A percentile compares a stretch with the other conserved stretches of the same genome.
These are phyloP conservation scores for Colletotrichum sp. DNA, from an alignment of 2,329 filamentous ascomycete species.

Conservation along the genomic window DNA sequence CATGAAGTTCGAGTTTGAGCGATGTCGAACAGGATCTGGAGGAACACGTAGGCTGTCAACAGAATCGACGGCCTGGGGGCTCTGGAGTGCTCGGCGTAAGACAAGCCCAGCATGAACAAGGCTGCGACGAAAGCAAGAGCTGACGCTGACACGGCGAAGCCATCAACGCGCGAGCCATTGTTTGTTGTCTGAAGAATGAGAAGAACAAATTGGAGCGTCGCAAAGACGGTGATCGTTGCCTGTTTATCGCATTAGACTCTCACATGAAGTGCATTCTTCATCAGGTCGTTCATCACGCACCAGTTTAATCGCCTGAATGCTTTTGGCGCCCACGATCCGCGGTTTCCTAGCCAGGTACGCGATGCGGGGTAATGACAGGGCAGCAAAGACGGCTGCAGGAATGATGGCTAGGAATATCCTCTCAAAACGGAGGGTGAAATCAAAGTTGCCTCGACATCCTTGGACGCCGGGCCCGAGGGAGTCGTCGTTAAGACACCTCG, in stretches of 20 bases:
- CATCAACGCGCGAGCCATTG: constrained; percentile 18
- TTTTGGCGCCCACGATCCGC: constrained; percentile 31
- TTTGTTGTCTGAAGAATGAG: constrained; percentile 33
- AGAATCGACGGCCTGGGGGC: constrained; percentile 46
- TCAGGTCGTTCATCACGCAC: not conserved
- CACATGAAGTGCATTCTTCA: too few relatives aligned
- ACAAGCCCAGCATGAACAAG: constrained; percentile 32
- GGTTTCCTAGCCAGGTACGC: constrained; percentile 30
- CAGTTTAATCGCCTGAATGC: constrained; percentile 31
- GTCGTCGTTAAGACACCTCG: constrained; percentile 32
- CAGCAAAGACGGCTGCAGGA: constrained; percentile 39
- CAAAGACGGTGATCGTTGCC: constrained; percentile 28
- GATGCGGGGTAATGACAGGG: constrained; percentile 33
- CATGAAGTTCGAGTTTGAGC: constrained; percentile 48
- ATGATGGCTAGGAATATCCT: constrained; percentile 43
- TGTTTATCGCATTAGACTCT: not conserved
- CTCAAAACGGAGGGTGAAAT: constrained; percentile 50
- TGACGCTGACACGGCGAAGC: constrained; percentile 31
- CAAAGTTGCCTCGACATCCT: constrained; percentile 46
- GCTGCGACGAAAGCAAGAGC: constrained; percentile 33
- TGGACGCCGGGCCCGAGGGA: constrained; percentile 41
- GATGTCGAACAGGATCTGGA: constrained; percentile 49
- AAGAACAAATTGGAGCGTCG: constrained; percentile 33
- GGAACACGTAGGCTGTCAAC: constrained; percentile 43
- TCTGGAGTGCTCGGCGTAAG: constrained; percentile 32